Percentiles rank a stretch among this genome's conserved stretches.
Evolutionary conservation across 2,329 filamentous ascomycete species (phyloP).

Genomic region (Xylariaceae sp.): DNA sequence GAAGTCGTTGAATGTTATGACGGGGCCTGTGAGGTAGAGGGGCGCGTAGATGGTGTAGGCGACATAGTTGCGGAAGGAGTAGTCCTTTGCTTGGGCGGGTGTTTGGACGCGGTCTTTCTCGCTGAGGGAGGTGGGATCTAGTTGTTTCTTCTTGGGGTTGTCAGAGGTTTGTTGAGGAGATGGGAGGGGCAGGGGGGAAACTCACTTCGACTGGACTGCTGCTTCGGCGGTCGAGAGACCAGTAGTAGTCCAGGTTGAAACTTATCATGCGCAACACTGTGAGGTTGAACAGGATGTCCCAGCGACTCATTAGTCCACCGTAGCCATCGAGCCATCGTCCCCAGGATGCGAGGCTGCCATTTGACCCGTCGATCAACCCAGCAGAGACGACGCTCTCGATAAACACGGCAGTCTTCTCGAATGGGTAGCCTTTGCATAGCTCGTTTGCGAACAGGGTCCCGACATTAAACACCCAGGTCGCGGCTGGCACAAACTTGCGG

Average conservation of each 20-base stretch:
- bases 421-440: conserved; percentile 70
- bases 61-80: conserved; percentile 78
- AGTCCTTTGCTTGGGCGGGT: conserved; percentile 68
- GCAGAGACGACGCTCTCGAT: conserved; percentile 37
- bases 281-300: conserved; percentile 98
- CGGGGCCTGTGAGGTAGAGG: conserved; percentile 87
- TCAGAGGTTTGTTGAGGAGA: conserved; percentile 46
- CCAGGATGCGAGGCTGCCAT: conserved; percentile 51
- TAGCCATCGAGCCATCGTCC: conserved; percentile 72
- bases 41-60: conserved; percentile 90
- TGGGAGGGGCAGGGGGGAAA: conserved; percentile 10
- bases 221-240: conserved; percentile 66
- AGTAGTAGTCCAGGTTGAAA: conserved; percentile 96
- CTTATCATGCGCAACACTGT: conserved; percentile 89
- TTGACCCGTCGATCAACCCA: conserved; percentile 35
- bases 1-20: conserved; percentile 97
- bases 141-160: conserved; percentile 89
- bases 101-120: conserved; percentile 81
- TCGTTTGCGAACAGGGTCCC: conserved; percentile 86
- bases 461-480: conserved; percentile 90
- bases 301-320: conserved; percentile 79
- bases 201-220: conserved; percentile 77
- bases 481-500: conserved; percentile 63
- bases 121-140: conserved; percentile 80
- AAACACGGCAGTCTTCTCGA: conserved; percentile 57